phyloP scores from a whole-genome alignment of 2,329 filamentous ascomycete species.

The Emmonsiellopsis sp. region DNA sequence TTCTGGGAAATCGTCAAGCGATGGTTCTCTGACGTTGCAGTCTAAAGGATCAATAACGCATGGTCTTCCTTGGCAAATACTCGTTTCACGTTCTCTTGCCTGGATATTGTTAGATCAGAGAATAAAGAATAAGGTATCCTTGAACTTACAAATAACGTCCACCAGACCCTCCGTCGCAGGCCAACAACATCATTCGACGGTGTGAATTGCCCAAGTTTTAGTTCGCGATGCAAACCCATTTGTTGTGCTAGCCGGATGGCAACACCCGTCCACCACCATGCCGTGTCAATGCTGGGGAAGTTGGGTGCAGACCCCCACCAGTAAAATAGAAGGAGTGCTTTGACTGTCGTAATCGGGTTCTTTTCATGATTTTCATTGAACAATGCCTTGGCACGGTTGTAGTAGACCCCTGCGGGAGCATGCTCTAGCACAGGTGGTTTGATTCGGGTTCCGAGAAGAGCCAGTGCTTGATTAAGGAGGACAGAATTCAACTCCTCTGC shows the following conservation, averaged over 20 bases:
- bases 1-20: conserved; percentile 31
- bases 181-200: conserved; percentile 14
- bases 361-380: conserved; percentile 35
- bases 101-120: not conserved
- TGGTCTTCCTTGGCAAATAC: conserved; percentile 36
- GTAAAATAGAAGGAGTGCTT: conserved; percentile 33
- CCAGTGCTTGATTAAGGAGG: conserved; percentile 30
- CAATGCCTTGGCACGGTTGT: conserved; percentile 29
- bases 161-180: conserved; percentile 33
- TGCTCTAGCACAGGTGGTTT: conserved; percentile 33
- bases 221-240: conserved; percentile 36
- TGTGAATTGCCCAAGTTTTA: conserved; percentile 14
- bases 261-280: conserved; percentile 40
- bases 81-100: conserved; percentile 30
- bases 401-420: conserved; percentile 30
- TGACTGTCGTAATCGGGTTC: conserved; percentile 27
- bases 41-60: conserved; percentile 36
- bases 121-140: not conserved
- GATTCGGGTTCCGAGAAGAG: conserved; percentile 33
- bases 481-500: conserved; percentile 15
- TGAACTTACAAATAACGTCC: conserved; percentile 28
- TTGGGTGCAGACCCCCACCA: conserved; percentile 37
- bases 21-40: conserved; percentile 30
- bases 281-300: conserved; percentile 30
- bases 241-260: conserved; percentile 37